These are phyloP conservation scores for Colletotrichum sp. DNA, from an alignment of 2,329 filamentous ascomycete genomes.

Conservation along the genomic window DNA sequence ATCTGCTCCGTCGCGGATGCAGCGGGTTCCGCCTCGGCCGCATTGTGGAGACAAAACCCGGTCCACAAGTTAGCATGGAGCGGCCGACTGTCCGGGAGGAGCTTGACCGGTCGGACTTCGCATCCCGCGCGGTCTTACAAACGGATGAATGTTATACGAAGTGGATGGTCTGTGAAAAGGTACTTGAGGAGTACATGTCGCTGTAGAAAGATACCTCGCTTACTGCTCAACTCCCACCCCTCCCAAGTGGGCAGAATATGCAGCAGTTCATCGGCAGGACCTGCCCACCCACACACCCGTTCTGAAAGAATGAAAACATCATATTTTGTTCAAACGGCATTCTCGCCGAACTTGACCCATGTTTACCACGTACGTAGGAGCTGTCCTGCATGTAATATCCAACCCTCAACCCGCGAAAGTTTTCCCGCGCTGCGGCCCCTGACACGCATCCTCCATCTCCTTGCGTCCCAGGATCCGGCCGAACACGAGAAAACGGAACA, in stretches of 20 bases:
- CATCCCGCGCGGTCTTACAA: background rate
- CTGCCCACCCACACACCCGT: background rate
- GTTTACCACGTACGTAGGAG: background rate
- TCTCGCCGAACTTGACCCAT: background rate
- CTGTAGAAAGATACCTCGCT: background rate
- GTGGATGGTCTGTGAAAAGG: background rate
- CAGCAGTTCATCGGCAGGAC: background rate
- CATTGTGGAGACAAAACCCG: background rate
- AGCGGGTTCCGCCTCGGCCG: background rate
- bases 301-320: background rate
- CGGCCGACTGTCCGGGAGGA: background rate
- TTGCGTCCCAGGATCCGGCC: background rate
- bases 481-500: background rate
- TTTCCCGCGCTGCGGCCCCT: background rate
- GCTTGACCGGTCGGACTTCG: background rate
- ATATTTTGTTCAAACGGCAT: background rate
- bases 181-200: background rate
- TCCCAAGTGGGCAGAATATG: background rate
- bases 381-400: background rate
- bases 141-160: background rate
- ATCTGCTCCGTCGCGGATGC: background rate
- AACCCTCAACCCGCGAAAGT: background rate
- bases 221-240: background rate
- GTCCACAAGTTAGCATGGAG: background rate
- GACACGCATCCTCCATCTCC: background rate